Evolutionary conservation across 768 basidiomycete species (phyloP), one percentile per base, ranked within the genome.

Genomic region (Russula ochroleuca): DNA sequence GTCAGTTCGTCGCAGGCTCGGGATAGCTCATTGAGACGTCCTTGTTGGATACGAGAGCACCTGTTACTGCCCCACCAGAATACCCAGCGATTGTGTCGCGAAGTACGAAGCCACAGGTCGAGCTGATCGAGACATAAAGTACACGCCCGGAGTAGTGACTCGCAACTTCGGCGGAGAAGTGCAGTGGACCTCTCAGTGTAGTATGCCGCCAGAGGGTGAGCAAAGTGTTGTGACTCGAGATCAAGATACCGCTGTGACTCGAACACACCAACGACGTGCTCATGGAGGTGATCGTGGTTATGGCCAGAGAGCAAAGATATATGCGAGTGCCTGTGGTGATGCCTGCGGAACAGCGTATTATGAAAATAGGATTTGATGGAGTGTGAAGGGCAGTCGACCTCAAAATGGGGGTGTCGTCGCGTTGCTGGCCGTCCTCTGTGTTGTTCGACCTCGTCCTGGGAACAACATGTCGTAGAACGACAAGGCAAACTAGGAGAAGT

Each of bases 221-320:
- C 72, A 40, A 85, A 72, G 43, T 80, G 73, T 35, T 74, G 80
- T 31, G 81, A 79, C 70, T 90, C 88, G 2, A 90, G 75, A 65
- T 89, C 82, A 61, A 89, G 75, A 70, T 89, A 90, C 33, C 82
- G 74, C 68, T 88, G 84, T 3, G 82, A 82, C 74, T 90, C 88
- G 63, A 90, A 90, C 15, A 88, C 83, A 2, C 87, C 89, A 0
- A 90, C 89, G 0, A 81, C 81, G 33, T 78, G 75, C 69, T 89
- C 85, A 23, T 66, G 68, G 66, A 72, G 52, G 49, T 65, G 59
- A n/a, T 57, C 55, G 25, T 51, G 55, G 23, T 49, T 51, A 49
- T 49, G 54, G 15, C 47, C 48, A 65, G 69, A 43, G 71, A 63
- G 51, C 25, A 50, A 33, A 25, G 62, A 66, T 35, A 56, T 15